Percentiles rank a stretch among this genome's conserved stretches.
Evolutionary conservation across 129 eudicot genomes (phyloP).

Genomic region (Oenanthe sinensis): DNA sequence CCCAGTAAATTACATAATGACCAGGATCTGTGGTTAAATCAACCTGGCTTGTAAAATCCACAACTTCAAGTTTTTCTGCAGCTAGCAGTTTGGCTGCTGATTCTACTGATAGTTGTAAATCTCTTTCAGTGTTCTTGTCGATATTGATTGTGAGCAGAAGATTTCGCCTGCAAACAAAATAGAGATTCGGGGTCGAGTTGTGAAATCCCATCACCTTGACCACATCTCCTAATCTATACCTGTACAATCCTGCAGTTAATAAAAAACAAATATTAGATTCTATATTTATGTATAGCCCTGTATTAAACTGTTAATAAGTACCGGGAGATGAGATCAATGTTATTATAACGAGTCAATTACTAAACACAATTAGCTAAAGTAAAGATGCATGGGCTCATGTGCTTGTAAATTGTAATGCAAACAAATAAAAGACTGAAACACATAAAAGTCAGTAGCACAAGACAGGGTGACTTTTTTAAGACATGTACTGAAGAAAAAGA

Average conservation of each 20-base stretch:
- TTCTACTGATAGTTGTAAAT: conserved; percentile 67
- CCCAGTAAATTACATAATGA: conserved; percentile 88
- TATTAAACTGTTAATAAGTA: not conserved
- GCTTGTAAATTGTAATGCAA: not conserved
- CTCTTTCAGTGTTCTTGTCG: conserved; percentile 90
- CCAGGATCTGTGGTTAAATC: conserved; percentile 56
- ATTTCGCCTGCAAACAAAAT: conserved; percentile 69
- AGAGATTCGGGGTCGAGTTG: conserved; percentile 78
- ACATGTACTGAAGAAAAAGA: not conserved
- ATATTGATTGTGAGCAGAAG: conserved; percentile 68
- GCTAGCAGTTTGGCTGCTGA: conserved; percentile 54
- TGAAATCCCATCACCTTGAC: conserved; percentile 82
- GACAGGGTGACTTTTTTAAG: not conserved
- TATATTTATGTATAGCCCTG: too few species aligned
- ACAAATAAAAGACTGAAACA: not conserved
- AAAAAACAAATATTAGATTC: not conserved
- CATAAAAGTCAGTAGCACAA: not conserved
- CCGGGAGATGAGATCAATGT: not conserved
- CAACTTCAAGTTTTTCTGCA: conserved; percentile 54
- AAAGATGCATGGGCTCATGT: not conserved
- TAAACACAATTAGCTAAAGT: not conserved
- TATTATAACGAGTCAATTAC: not conserved
- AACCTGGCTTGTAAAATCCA: conserved; percentile 74
- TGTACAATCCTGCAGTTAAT: conserved; percentile 52
- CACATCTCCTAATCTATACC: conserved; percentile 75